Evolutionary conservation across 2,329 filamentous ascomycete genomes (phyloP).

Genomic region (Xylaria sp.): DNA sequence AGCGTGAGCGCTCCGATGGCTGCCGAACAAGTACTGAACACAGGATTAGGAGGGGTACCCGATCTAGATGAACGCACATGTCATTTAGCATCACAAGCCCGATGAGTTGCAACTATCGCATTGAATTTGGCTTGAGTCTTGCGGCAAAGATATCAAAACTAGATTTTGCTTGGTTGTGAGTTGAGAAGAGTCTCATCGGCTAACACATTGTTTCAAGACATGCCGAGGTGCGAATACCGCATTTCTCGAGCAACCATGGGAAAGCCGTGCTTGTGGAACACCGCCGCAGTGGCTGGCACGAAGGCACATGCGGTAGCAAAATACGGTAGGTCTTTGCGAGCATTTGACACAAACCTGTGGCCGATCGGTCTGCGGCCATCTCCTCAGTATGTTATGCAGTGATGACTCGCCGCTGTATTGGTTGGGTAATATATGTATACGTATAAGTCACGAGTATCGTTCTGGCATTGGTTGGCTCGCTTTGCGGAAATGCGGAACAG

Average conservation of each 20-base stretch:
- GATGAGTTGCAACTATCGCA: constrained; percentile 7
- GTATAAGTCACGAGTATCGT: constrained; percentile 12
- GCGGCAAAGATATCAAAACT: neutral
- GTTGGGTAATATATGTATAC: constrained; percentile 24
- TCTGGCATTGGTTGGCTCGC: constrained; percentile 26
- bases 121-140: constrained; percentile 7
- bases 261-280: neutral
- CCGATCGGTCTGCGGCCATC: neutral
- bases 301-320: neutral
- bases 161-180: constrained; percentile 5
- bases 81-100: constrained; percentile 1
- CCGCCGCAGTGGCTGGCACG: constrained; percentile 3
- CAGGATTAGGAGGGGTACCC: neutral
- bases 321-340: constrained; percentile 28
- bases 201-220: neutral
- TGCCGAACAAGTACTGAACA: neutral
- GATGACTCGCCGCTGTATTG: constrained; percentile 28
- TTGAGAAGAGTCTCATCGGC: constrained; percentile 10
- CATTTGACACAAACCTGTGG: neutral
- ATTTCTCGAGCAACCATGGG: neutral
- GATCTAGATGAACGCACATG: neutral
- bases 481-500: constrained; percentile 20
- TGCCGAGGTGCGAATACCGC: constrained; percentile 16
- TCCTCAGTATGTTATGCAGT: constrained; percentile 11
- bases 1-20: neutral